phyloP scores from a whole-genome alignment of 2,329 filamentous ascomycete species.

The Colletotrichum sp. region DNA sequence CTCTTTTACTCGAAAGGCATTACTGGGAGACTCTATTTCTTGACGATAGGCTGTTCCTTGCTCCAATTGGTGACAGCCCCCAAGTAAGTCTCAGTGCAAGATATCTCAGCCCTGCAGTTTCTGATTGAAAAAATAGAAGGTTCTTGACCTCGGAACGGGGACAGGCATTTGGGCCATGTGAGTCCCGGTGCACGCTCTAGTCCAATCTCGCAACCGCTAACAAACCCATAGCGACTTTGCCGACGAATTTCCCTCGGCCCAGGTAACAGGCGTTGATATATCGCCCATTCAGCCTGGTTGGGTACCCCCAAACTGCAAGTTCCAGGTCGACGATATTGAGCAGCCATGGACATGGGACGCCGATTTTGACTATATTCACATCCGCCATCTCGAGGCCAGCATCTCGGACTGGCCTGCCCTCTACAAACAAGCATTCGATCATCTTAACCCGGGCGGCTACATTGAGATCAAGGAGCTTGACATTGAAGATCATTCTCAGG shows the following conservation, averaged over 20 bases:
- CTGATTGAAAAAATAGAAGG: not conserved
- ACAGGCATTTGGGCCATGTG: constrained; percentile 52
- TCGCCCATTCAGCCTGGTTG: constrained; percentile 60
- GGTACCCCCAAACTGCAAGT: constrained; percentile 45
- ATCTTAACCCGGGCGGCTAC: constrained; percentile 61
- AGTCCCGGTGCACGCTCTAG: not conserved
- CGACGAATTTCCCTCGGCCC: constrained; percentile 46
- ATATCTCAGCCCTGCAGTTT: not conserved
- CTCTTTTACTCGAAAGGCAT: not conserved
- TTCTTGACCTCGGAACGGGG: constrained; percentile 53
- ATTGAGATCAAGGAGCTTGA: constrained; percentile 36
- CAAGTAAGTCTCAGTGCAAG: not conserved
- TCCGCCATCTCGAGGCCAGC: constrained; percentile 59
- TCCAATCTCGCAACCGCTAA: not conserved
- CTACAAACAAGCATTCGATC: constrained; percentile 53
- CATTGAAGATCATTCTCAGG: not conserved
- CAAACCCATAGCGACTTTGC: constrained; percentile 47
- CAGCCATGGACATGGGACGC: constrained; percentile 49
- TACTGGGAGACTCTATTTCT: not conserved
- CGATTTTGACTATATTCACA: constrained; percentile 65
- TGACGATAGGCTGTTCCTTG: not conserved
- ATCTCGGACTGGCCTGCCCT: constrained; percentile 61
- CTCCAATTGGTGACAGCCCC: not conserved
- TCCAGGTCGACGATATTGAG: constrained; percentile 39
- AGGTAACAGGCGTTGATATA: constrained; percentile 57